Base-by-base conservation (phyloP, 805 yeast species). In the Yarrowia hollandica region DNA sequence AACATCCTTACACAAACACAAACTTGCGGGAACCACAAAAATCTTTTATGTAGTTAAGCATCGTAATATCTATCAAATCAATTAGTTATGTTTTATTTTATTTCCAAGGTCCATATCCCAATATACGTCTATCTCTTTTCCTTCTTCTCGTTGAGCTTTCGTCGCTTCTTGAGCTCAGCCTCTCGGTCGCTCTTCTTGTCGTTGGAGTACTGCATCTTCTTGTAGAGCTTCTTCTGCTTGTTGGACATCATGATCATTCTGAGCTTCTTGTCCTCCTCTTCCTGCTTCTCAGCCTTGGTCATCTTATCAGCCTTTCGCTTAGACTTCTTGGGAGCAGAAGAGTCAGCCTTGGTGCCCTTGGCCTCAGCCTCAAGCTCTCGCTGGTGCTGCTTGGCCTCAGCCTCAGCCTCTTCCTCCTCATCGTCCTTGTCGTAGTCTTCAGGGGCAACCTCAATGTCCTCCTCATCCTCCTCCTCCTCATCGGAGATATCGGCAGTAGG, bases 201-300 rank as follows among this genome's bases (percentile, higher is more conserved):
- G 67, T 88, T 82, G 61, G 96, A 92, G 72, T 89, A 85, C 76
- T 90, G 94, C 96, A 92, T 89, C 84, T 88, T 88, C 78, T 87
- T 87, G 79, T 94, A 94, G 65, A 91, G 78, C 73, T 88, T 89
- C 79, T 90, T 88, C 77, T 92, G 96, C 75, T 92, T 94, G 77
- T 90, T 90, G 67, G 92, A 82, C 99, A 94, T 92, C 99, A 94
- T 92, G 69, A 90, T 89, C 85, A 84, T 84, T 78, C 88, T 88
- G 77, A 92, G 82, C 65, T 91, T 94, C 76, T 89, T 88, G 72
- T 90, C 97, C 76, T 86, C 91, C 25, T 70, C 70, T 41, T 75
- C 82, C 63, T 83, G 86, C 48, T 81, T 82, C 62, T 77, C 81
- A 68, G 75, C 60, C 46, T 60, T 48, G 42, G 62, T 41, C 56